A percentile compares a stretch with the other conserved stretches of the same genome.
Conservation (phyloP, 345 rosid species). For the Pistacia integerrima region DNA sequence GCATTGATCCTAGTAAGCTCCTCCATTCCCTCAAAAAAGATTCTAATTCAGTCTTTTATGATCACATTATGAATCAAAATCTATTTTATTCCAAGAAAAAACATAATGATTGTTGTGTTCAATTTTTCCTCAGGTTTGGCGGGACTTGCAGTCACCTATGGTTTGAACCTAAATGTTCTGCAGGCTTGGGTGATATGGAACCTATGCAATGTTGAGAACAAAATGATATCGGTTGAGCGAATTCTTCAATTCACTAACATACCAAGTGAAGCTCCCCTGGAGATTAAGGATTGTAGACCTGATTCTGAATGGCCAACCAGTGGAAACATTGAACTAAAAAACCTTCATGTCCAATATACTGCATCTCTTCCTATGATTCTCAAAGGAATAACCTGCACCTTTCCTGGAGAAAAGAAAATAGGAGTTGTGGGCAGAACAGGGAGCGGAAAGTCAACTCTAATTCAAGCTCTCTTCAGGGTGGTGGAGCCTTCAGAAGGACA, state of each 20-base stretch:
- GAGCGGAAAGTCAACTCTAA: slow-evolving; percentile 87
- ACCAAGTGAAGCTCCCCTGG: slow-evolving; percentile 57
- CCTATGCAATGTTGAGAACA: slow-evolving; percentile 73
- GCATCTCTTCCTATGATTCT: slow-evolving; percentile 63
- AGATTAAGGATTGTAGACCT: slow-evolving; percentile 44
- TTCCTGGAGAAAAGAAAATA: slow-evolving; percentile 67
- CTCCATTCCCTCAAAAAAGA: not conserved
- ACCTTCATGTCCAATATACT: slow-evolving; percentile 54
- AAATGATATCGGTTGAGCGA: slow-evolving; percentile 80
- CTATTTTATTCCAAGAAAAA: not conserved
- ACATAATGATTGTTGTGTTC: slow-evolving; percentile 1
- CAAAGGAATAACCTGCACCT: slow-evolving; percentile 62
- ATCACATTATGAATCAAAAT: not conserved
- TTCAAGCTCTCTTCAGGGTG: slow-evolving; percentile 81
- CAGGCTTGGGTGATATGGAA: slow-evolving; percentile 87
- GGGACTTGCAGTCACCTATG: slow-evolving; percentile 64
- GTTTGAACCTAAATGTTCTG: slow-evolving; percentile 66
- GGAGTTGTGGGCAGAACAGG: slow-evolving; percentile 95
- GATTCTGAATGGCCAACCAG: slow-evolving; percentile 53
- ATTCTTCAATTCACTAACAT: slow-evolving; percentile 60
- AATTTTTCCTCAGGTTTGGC: slow-evolving; percentile 53
- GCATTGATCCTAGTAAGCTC: slow-evolving; percentile 70
- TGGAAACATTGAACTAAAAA: slow-evolving; percentile 51
- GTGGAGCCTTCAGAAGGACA: slow-evolving; percentile 78
- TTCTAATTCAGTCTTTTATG: not conserved